These are phyloP conservation scores for Microbotryum saponariae DNA, from an alignment of 1,284 basidiomycete genomes.

Conservation along the genomic window DNA sequence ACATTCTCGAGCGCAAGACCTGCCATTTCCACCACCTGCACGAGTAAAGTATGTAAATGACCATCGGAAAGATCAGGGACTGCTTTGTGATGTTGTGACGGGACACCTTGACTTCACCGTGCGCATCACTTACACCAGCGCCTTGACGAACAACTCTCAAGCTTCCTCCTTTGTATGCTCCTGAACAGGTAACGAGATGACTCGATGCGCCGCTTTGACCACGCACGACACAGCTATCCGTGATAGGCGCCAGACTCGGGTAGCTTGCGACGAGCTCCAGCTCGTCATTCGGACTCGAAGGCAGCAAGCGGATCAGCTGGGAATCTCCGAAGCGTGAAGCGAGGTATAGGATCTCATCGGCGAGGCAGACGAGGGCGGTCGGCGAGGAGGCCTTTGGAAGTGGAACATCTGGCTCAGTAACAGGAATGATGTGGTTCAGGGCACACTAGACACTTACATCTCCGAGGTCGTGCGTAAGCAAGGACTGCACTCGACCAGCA, in stretches of 20 bases:
- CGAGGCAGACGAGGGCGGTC: slow-evolving; percentile 67
- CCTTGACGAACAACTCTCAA: slow-evolving; percentile 77
- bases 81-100: no score
- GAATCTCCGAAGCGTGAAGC: slow-evolving; percentile 79
- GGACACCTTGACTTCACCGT: no score
- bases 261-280: slow-evolving; percentile 57
- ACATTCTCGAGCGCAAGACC: no score
- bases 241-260: slow-evolving; percentile 78
- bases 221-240: slow-evolving; percentile 73
- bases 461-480: slow-evolving; percentile 64
- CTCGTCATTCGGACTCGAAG: slow-evolving; percentile 38
- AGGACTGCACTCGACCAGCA: background rate
- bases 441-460: slow-evolving; percentile 49
- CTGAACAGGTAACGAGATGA: slow-evolving; percentile 82
- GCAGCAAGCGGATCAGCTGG: slow-evolving; percentile 56
- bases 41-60: no score
- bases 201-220: slow-evolving; percentile 64
- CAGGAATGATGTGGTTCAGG: no score
- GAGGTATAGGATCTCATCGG: slow-evolving; percentile 64
- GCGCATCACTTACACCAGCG: slow-evolving; percentile 54
- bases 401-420: slow-evolving; percentile 4
- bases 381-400: slow-evolving; percentile 60
- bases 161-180: slow-evolving; percentile 69
- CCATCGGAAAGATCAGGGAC: no score
- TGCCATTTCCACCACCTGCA: no score